A percentile compares a stretch with the other conserved stretches of the same genome.
These are phyloP conservation scores for Pleurotus sapidus DNA, from an alignment of 768 basidiomycete species.

Conservation along the genomic window DNA sequence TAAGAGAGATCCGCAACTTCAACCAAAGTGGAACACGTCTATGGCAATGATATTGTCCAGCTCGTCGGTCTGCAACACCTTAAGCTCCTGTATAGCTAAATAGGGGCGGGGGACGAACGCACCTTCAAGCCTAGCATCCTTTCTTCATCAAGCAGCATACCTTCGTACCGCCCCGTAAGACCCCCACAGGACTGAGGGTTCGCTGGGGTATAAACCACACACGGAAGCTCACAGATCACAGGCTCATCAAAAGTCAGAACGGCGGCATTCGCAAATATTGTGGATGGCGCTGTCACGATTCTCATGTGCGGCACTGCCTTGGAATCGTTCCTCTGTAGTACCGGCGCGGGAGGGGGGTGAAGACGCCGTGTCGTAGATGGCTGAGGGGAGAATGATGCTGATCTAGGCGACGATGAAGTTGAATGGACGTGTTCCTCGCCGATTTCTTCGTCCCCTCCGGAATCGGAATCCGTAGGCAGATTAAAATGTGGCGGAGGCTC, in stretches of 20 bases:
- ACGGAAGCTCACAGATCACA: slow-evolving; percentile 24
- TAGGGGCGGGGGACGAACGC: neutral
- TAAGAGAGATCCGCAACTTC: no score
- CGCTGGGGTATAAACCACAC: slow-evolving; percentile 14
- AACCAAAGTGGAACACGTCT: slow-evolving; percentile 3
- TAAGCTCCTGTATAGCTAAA: neutral
- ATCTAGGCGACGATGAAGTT: neutral
- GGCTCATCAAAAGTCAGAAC: slow-evolving; percentile 21
- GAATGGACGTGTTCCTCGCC: no score
- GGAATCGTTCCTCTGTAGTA: no score
- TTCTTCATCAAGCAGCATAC: slow-evolving; percentile 39
- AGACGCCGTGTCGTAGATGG: neutral
- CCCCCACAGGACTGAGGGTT: neutral
- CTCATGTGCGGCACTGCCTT: neutral
- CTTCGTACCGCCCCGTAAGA: slow-evolving; percentile 19
- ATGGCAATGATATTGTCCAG: neutral
- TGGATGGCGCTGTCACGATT: neutral
- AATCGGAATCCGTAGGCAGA: no score
- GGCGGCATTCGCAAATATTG: slow-evolving; percentile 2
- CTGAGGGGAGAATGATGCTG: no score
- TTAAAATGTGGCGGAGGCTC: no score
- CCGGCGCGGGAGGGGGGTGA: neutral
- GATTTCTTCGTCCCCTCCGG: no score
- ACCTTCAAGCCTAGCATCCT: slow-evolving; percentile 27
- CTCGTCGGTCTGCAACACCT: neutral